Evolutionary conservation across 2,329 filamentous ascomycete species (phyloP).

Genomic region (Fusarium euwallaceae): DNA sequence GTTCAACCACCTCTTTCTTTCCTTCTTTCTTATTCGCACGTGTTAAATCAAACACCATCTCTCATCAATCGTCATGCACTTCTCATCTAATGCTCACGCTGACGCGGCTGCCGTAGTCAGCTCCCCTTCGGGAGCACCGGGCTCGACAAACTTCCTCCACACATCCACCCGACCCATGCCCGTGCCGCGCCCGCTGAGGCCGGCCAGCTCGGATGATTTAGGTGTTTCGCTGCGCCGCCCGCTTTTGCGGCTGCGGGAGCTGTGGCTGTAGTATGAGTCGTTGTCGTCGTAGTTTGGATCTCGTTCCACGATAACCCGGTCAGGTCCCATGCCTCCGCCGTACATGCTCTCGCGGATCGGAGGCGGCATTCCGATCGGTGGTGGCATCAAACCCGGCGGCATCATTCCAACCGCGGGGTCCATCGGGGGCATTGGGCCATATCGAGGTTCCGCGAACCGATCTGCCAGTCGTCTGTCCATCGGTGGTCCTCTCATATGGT

Average conservation of each 20-base stretch:
- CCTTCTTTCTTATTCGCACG: background rate
- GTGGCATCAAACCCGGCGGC: constrained; percentile 42
- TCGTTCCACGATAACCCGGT: constrained; percentile 46
- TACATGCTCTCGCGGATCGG: constrained; percentile 38
- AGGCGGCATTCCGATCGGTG: constrained; percentile 53
- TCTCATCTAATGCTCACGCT: constrained; percentile 7
- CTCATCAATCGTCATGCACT: constrained; percentile 19
- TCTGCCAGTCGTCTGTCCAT: constrained; percentile 65
- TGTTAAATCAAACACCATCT: constrained; percentile 19
- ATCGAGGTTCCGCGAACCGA: constrained; percentile 62
- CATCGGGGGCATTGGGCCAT: constrained; percentile 37
- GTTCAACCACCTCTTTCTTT: background rate
- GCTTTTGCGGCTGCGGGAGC: constrained; percentile 47
- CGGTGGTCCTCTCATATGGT: constrained; percentile 58
- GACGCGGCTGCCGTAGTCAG: constrained; percentile 28
- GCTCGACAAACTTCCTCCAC: constrained; percentile 63
- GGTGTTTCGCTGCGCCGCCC: constrained; percentile 47
- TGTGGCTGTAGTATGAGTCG: constrained; percentile 45
- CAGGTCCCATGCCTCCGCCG: constrained; percentile 34
- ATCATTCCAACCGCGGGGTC: constrained; percentile 38
- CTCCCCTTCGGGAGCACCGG: constrained; percentile 56
- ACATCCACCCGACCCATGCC: constrained; percentile 63
- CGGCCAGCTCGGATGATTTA: constrained; percentile 61
- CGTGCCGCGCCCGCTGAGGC: constrained; percentile 59
- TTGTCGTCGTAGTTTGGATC: constrained; percentile 52